Evolutionary conservation across 305 asterid genomes (phyloP), one percentile per base, ranked within the genome.

Genomic region (Caryopteris hybrid): DNA sequence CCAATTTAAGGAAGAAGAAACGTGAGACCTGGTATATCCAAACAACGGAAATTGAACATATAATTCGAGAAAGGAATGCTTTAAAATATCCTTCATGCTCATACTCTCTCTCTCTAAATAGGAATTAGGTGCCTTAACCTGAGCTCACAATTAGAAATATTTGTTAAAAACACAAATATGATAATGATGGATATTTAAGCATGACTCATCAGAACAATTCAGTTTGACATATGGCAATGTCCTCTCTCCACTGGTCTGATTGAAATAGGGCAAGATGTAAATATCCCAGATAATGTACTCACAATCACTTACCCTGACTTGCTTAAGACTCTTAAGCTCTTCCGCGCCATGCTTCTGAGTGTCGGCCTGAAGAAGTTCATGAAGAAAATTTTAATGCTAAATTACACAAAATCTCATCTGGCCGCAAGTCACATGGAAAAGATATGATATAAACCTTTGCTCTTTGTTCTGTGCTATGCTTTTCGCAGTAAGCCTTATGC

Each of bases 401-500:
- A 22, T n/a, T 53, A 43, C 60, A 61, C 13, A 60, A 13, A 57
- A 73, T 69, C 6, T 33, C 21, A 55, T 57, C 48, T 42, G 66
- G 27, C 54, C 23, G 66, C 10, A 20, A 9, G 16, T 41, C 53
- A 63, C 29, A 18, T 52, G 76, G 61, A 55, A 41, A 63, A 21
- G 38, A 56, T 31, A 68, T n/a, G n/a, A n/a, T n/a, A n/a, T n/a
- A 65, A 64, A 91, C 99, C 98, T 95, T 95, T 3, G 89, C 87
- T 81, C 83, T 89, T 83, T 92, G 97, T 53, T 91, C 99, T 55
- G 76, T 7, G 76, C 99, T 92, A 74, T 95, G 99, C 76, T 83
- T 92, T 78, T 81, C 98, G 74, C 99, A 95, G 74, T 95, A 95
- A 36, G 97, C 97, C 85, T 95, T 92, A 62, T 86, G 96, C 77